Base-by-base conservation (phyloP, 768 basidiomycete species). In the Tricholoma hemisulphureum region DNA sequence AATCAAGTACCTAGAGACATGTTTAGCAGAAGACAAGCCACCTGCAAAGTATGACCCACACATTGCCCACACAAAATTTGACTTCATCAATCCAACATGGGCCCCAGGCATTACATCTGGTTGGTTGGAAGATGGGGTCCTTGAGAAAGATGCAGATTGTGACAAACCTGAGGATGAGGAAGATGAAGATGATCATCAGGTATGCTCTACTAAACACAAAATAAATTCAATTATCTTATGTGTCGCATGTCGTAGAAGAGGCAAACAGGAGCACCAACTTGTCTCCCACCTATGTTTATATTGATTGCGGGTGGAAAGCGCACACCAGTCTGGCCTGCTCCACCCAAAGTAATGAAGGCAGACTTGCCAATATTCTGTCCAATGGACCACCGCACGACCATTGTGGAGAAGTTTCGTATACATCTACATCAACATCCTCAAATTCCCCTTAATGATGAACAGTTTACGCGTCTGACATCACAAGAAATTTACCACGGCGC, bases 11-110 rank as follows among this genome's bases (percentile, higher is more conserved):
- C 20, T 71, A 10, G 66, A 69, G 21, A 49, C 61, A 31, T 58
- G 63, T 0, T 52, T 73, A 0, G 58, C 64, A 8, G 65, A 67
- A 34, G 58, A 64, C 28, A 67, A 64, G n/a, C 59, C 61, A 34
- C 66, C 65, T 0, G 61, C 66, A 8, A 21, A 35, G 7, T 67
- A 67, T 48, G 63, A 65, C 32, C 61, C 60, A 2, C 20, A 60
- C 2, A 46, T 41, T 14, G 63, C 65, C 4, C 56, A 67, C 32
- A 7, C 31, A 9, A n/a, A 56, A 6, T 67, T 67, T 49, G 37
- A 56, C 11, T 65, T 67, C 53, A 65, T 67, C 55, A 63, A 67
- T 45, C 66, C 63, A 9, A 67, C 66, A 4, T 67, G 66, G 65
- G 65, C 60, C 2, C 66, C 59, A 13, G 64, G 63, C 3, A 46